phyloP scores from a whole-genome alignment of 2,329 filamentous ascomycete species.

The Ophiostoma ulmi region DNA sequence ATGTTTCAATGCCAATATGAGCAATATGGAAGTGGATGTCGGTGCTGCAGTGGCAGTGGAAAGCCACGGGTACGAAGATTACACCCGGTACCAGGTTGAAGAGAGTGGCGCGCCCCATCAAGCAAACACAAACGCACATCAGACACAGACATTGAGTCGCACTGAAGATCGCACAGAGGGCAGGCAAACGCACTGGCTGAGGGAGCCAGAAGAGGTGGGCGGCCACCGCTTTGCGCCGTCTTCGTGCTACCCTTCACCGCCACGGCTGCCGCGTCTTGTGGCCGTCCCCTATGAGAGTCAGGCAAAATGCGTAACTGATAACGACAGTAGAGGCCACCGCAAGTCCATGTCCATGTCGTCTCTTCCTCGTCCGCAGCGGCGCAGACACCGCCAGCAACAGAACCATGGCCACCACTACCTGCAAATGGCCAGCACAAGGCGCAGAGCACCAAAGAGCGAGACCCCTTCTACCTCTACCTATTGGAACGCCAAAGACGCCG shows the following conservation, averaged over 20 bases:
- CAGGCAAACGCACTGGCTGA: neutral
- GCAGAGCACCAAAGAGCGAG: neutral
- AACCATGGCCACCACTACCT: neutral
- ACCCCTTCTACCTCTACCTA: neutral
- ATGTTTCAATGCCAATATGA: neutral
- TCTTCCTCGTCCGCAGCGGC: neutral
- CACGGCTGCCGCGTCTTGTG: slow-evolving; percentile 1
- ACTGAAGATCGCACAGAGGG: neutral
- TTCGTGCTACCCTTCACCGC: slow-evolving; percentile 21
- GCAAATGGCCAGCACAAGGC: neutral
- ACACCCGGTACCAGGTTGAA: neutral
- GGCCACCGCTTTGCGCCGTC: neutral
- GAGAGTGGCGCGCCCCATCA: neutral
- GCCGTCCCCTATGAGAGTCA: neutral
- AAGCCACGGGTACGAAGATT: neutral
- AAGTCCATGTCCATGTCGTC: neutral
- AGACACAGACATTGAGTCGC: neutral
- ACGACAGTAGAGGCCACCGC: neutral
- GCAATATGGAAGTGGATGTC: neutral
- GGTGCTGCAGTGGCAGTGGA: neutral
- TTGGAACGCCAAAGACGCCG: slow-evolving; percentile 16
- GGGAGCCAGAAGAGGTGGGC: neutral
- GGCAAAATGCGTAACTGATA: neutral
- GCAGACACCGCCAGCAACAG: neutral
- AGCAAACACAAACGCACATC: neutral